phyloP scores from a whole-genome alignment of 768 basidiomycete genomes.

The Agaricus sinodeliciosus region DNA sequence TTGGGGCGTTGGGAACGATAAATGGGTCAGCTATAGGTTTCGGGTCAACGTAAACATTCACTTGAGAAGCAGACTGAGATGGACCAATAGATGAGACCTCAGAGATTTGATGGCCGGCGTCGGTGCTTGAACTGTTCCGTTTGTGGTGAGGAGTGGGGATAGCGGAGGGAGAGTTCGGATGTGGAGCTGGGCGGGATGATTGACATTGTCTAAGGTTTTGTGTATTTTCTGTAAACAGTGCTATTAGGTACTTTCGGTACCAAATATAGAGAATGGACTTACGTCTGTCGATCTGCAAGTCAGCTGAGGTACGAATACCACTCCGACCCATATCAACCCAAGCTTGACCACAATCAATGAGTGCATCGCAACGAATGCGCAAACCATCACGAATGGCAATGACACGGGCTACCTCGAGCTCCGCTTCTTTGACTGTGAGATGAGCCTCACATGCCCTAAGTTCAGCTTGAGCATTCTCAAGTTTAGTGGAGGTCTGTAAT shows the following conservation, averaged over 20 bases:
- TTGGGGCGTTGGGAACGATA: constrained; percentile 9
- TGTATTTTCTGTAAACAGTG: constrained; percentile 4
- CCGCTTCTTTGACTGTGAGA: constrained; percentile 62
- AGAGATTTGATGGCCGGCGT: neutral
- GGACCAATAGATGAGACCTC: constrained; percentile 9
- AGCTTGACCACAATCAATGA: constrained; percentile 61
- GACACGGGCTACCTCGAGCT: constrained; percentile 46
- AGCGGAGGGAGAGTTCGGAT: neutral
- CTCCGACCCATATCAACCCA: constrained; percentile 68
- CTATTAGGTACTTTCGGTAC: neutral
- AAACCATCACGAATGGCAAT: constrained; percentile 59
- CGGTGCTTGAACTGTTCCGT: neutral
- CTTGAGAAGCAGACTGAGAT: constrained; percentile 11
- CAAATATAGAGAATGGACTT: neutral
- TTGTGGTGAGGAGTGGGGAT: constrained; percentile 1
- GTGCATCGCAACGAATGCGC: constrained; percentile 51
- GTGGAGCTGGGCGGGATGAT: constrained; percentile 4
- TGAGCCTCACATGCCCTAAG: constrained; percentile 79
- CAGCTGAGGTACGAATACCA: constrained; percentile 37
- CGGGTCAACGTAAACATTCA: neutral
- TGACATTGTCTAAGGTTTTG: neutral
- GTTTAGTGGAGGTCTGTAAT: constrained; percentile 39
- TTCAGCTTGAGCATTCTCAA: constrained; percentile 63
- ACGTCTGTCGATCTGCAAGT: constrained; percentile 22
- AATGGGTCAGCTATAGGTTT: neutral